phyloP scores from a whole-genome alignment of 805 yeast genomes.

The Metschnikowia drakensbergensis region DNA sequence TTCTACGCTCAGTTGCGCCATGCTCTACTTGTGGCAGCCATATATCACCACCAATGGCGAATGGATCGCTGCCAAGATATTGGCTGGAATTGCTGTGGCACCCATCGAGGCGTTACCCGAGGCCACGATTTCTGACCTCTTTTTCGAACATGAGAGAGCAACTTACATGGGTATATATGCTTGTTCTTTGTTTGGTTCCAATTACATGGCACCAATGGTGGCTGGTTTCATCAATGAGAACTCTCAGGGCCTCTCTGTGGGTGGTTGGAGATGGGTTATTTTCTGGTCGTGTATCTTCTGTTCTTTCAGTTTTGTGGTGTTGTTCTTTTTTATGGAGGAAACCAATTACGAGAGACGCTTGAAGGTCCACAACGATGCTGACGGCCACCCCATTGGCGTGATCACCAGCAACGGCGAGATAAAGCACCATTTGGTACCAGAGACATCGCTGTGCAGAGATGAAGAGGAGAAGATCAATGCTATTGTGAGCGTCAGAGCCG shows the following conservation, averaged over 20 bases:
- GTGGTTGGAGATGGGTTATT: conserved; percentile 18
- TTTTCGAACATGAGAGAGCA: conserved; percentile 45
- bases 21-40: conserved; percentile 42
- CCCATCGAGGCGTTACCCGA: conserved; percentile 50
- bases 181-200: conserved; percentile 24
- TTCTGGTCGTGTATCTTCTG: conserved; percentile 15
- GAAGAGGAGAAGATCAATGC: conserved; percentile 1
- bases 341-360: conserved; percentile 15
- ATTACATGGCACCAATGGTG: conserved; percentile 16
- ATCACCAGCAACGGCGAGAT: conserved; percentile 10
- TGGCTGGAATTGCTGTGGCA: conserved; percentile 27
- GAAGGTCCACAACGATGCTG: conserved; percentile 7
- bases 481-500: background rate
- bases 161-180: conserved; percentile 18
- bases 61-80: conserved; percentile 16
- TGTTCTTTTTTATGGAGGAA: conserved; percentile 18
- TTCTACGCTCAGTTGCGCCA: conserved; percentile 34
- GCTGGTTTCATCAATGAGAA: conserved; percentile 20
- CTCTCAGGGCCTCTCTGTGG: conserved; percentile 4
- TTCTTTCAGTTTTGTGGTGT: conserved; percentile 8
- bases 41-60: conserved; percentile 29
- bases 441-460: background rate
- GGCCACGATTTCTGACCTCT: conserved; percentile 46
- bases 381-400: conserved; percentile 10
- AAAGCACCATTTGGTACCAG: background rate